Percentiles rank a stretch among this genome's conserved stretches.
Conservation (phyloP, 83 land plant genomes). For the Picea abies region DNA sequence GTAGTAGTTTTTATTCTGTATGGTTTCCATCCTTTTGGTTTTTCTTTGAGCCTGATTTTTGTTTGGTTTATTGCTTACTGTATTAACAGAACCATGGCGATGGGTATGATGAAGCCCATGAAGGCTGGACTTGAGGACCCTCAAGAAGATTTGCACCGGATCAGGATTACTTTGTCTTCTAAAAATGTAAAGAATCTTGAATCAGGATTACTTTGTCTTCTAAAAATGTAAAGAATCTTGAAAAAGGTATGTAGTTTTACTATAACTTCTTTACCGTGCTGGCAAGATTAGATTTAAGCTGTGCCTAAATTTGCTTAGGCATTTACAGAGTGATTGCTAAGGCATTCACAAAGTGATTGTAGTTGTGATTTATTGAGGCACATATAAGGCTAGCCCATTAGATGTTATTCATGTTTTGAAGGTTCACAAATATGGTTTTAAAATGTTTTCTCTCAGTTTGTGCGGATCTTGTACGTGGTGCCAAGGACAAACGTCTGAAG, state of each 20-base stretch:
- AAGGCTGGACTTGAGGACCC: constrained; percentile 81
- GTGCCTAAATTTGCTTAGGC: neutral
- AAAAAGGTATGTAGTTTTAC: constrained; percentile 57
- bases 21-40: too few relatives aligned
- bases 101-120: constrained; percentile 59
- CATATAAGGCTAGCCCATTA: too few relatives aligned
- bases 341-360: neutral
- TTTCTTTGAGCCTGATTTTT: too few relatives aligned
- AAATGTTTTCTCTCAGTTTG: constrained; percentile 46
- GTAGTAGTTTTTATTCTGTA: too few relatives aligned
- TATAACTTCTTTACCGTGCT: neutral
- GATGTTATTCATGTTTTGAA: neutral
- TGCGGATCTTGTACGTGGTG: constrained; percentile 83
- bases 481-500: constrained; percentile 83
- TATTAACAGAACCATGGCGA: constrained; percentile 38
- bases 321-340: too few relatives aligned
- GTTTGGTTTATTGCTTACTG: neutral
- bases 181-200: constrained; percentile 93
- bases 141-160: constrained; percentile 68
- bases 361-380: constrained; percentile 1
- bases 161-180: constrained; percentile 87
- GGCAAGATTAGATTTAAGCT: too few relatives aligned
- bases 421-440: neutral
- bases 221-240: constrained; percentile 90
- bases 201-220: constrained; percentile 87